phyloP scores from a whole-genome alignment of 2,329 filamentous ascomycete species.

The Ambrosiella cleistominuta region DNA sequence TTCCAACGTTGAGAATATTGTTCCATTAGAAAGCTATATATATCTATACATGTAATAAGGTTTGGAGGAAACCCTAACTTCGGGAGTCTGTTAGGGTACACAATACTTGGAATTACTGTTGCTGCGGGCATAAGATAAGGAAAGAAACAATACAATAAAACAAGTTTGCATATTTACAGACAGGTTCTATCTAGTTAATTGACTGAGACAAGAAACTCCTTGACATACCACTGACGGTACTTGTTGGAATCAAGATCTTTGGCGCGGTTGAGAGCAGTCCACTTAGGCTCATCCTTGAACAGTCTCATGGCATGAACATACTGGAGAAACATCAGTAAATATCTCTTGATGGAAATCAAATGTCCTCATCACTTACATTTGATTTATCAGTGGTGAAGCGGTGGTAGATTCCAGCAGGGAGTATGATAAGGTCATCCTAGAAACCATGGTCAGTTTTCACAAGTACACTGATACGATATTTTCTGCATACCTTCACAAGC shows the following conservation, averaged over 20 bases:
- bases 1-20: too few species aligned
- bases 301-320: constrained; percentile 91
- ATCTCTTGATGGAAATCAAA: not conserved
- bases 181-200: constrained; percentile 8
- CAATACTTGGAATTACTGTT: too few species aligned
- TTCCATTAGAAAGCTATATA: too few species aligned
- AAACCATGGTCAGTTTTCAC: not conserved
- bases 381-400: constrained; percentile 85
- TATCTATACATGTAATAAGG: too few species aligned
- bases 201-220: constrained; percentile 7
- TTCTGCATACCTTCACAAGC: constrained; percentile 47
- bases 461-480: not conserved
- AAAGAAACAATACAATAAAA: too few species aligned
- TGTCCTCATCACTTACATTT: constrained; percentile 46
- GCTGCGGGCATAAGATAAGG: too few species aligned
- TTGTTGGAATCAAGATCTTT: constrained; percentile 61
- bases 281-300: constrained; percentile 97
- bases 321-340: constrained; percentile 27
- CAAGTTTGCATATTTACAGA: too few species aligned
- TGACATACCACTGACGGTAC: constrained; percentile 62
- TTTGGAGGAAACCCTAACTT: too few species aligned
- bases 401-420: constrained; percentile 92
- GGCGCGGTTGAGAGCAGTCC: constrained; percentile 79
- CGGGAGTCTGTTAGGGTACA: too few species aligned
- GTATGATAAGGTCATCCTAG: constrained; percentile 66